Conservation (phyloP, 805 yeast species). For the Metschnikowia picachoensis region DNA sequence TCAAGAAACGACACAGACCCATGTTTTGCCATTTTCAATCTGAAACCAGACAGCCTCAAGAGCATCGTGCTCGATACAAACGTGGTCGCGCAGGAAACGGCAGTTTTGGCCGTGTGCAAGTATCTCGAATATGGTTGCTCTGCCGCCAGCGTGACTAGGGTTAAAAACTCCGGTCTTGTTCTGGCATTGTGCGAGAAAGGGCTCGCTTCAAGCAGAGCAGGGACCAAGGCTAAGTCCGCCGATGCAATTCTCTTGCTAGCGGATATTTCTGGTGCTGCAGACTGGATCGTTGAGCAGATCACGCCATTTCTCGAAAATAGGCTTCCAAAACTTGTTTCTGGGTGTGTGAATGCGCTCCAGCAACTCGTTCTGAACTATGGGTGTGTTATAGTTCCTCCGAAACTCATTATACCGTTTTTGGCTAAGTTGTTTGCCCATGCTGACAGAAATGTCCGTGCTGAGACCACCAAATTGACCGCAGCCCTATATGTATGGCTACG, state of each 20-base stretch:
- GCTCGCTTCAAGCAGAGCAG: slow-evolving; percentile 66
- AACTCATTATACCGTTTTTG: slow-evolving; percentile 51
- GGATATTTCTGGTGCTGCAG: slow-evolving; percentile 60
- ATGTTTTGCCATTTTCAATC: slow-evolving; percentile 48
- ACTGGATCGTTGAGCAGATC: slow-evolving; percentile 62
- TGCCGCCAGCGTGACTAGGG: slow-evolving; percentile 33
- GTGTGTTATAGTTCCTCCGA: slow-evolving; percentile 55
- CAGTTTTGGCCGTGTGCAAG: slow-evolving; percentile 51
- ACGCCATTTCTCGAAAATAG: slow-evolving; percentile 58
- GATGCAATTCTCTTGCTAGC: slow-evolving; percentile 61
- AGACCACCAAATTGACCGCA: slow-evolving; percentile 64
- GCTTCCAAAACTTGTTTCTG: slow-evolving; percentile 76
- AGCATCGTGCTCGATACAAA: slow-evolving; percentile 70
- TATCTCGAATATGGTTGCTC: slow-evolving; percentile 56
- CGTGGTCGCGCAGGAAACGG: slow-evolving; percentile 90
- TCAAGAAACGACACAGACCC: slow-evolving; percentile 55
- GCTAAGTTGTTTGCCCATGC: slow-evolving; percentile 79
- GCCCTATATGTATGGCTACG: slow-evolving; percentile 77
- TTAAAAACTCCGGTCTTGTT: slow-evolving; percentile 40
- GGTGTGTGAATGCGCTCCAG: slow-evolving; percentile 53
- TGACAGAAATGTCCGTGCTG: slow-evolving; percentile 80
- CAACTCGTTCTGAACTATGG: slow-evolving; percentile 63
- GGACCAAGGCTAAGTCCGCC: slow-evolving; percentile 62
- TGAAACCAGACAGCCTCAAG: slow-evolving; percentile 53
- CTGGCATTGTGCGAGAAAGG: slow-evolving; percentile 76